phyloP scores from a whole-genome alignment of 169 alveolate genomes.

The Babesia ovata region DNA sequence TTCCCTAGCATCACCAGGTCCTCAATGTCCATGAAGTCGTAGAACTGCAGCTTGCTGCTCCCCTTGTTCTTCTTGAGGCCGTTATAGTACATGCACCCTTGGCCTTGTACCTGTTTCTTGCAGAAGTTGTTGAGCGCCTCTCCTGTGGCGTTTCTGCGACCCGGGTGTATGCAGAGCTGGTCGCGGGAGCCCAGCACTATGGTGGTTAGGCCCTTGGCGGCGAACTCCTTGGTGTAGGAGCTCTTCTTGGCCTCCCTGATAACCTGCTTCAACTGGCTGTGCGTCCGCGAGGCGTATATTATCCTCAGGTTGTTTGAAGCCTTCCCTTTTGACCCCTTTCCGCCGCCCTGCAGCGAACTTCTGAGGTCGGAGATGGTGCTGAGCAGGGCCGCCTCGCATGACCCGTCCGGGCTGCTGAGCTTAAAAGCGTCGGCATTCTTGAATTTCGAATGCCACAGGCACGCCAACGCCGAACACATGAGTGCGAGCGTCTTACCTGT shows the following conservation, averaged over 20 bases:
- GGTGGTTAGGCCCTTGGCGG: conserved; percentile 79
- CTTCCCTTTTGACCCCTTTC: conserved; percentile 6
- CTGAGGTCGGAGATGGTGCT: conserved; percentile 43
- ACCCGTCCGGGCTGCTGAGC: not conserved
- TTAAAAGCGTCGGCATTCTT: conserved; percentile 70
- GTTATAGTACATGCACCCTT: conserved; percentile 81
- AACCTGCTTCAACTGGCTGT: conserved; percentile 88
- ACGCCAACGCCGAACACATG: conserved; percentile 89
- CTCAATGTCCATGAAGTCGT: conserved; percentile 86
- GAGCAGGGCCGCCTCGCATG: conserved; percentile 45
- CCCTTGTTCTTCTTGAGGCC: conserved; percentile 68
- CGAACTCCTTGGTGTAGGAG: conserved; percentile 73
- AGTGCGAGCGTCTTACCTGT: conserved; percentile 94
- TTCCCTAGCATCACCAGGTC: conserved; percentile 82
- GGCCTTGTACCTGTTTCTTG: conserved; percentile 73
- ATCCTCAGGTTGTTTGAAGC: conserved; percentile 71
- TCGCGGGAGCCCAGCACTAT: conserved; percentile 89
- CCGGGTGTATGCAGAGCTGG: conserved; percentile 87
- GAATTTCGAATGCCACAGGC: conserved; percentile 58
- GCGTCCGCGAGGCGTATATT: conserved; percentile 92
- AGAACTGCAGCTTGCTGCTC: conserved; percentile 68
- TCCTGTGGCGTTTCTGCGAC: conserved; percentile 76
- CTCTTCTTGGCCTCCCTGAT: conserved; percentile 86
- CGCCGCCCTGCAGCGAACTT: conserved; percentile 34
- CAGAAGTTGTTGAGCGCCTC: conserved; percentile 78